These are phyloP conservation scores for Iberis pinnata DNA, from an alignment of 345 rosid genomes.

Conservation along the genomic window DNA sequence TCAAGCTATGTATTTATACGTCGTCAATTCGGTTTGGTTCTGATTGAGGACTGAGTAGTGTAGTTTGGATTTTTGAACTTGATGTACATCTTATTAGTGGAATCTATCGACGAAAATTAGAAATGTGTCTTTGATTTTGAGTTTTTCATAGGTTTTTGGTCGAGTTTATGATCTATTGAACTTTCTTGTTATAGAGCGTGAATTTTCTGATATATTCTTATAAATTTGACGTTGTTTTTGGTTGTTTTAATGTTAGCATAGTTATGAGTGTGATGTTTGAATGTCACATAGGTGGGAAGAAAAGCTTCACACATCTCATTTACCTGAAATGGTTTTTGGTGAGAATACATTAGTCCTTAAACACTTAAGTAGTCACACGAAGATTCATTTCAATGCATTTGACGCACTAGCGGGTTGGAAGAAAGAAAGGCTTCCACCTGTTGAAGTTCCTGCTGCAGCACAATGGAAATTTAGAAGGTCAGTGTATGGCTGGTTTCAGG, in stretches of 20 bases:
- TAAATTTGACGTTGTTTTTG: too few species aligned
- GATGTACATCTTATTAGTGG: too few species aligned
- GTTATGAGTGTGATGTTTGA: slow-evolving; percentile 10
- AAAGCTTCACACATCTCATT: slow-evolving; percentile 67
- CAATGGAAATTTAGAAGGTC: slow-evolving; percentile 93
- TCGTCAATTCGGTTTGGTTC: too few species aligned
- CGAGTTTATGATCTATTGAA: too few species aligned
- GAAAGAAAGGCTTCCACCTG: slow-evolving; percentile 77
- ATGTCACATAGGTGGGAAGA: slow-evolving; percentile 65
- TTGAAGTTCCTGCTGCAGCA: slow-evolving; percentile 92
- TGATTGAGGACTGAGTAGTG: too few species aligned
- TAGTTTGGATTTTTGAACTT: too few species aligned
- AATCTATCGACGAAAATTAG: too few species aligned
- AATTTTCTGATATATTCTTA: too few species aligned
- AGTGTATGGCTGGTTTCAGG: background rate
- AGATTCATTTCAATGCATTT: slow-evolving; percentile 76
- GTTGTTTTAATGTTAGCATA: background rate
- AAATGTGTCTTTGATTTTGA: too few species aligned
- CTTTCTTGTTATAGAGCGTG: too few species aligned
- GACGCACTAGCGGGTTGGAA: slow-evolving; percentile 88
- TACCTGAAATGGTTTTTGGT: slow-evolving; percentile 92
- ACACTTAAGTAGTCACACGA: slow-evolving; percentile 45
- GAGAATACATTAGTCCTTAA: slow-evolving; percentile 61
- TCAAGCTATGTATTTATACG: background rate
- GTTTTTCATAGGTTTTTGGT: too few species aligned